These are phyloP conservation scores for Rutstroemia sp. DNA, from an alignment of 2,329 filamentous ascomycete species.

Conservation along the genomic window DNA sequence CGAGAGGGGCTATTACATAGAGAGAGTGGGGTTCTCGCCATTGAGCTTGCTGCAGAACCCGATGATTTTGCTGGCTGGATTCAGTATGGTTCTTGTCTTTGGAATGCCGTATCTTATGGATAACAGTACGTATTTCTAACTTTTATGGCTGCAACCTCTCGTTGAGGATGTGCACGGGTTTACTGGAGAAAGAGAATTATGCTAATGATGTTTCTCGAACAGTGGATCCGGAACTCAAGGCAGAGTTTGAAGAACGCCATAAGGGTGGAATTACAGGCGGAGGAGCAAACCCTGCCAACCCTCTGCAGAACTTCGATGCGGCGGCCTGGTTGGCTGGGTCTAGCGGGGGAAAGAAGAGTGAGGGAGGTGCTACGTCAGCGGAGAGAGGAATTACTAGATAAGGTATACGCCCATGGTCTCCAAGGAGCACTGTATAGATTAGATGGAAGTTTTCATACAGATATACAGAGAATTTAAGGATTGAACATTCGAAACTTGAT, in stretches of 20 bases:
- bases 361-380: conserved; percentile 8
- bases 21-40: conserved; percentile 68
- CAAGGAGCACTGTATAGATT: too few species aligned
- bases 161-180: neutral
- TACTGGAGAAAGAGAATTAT: neutral
- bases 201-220: conserved; percentile 11
- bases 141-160: neutral
- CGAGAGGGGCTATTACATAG: conserved; percentile 68
- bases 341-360: conserved; percentile 26
- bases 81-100: conserved; percentile 76
- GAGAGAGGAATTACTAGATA: conserved; percentile 21
- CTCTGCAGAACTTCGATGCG: conserved; percentile 57
- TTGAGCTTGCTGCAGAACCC: conserved; percentile 82
- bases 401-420: neutral
- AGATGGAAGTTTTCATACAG: too few species aligned
- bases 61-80: conserved; percentile 88
- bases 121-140: conserved; percentile 62
- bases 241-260: conserved; percentile 87
- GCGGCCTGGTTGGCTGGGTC: conserved; percentile 60
- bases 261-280: conserved; percentile 45
- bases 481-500: too few species aligned
- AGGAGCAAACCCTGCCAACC: conserved; percentile 33
- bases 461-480: too few species aligned
- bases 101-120: conserved; percentile 95
- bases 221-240: conserved; percentile 97